Evolutionary conservation across 345 rosid species (phyloP), one percentile per base, ranked within the genome.

Genomic region (Hirschfeldia incana): DNA sequence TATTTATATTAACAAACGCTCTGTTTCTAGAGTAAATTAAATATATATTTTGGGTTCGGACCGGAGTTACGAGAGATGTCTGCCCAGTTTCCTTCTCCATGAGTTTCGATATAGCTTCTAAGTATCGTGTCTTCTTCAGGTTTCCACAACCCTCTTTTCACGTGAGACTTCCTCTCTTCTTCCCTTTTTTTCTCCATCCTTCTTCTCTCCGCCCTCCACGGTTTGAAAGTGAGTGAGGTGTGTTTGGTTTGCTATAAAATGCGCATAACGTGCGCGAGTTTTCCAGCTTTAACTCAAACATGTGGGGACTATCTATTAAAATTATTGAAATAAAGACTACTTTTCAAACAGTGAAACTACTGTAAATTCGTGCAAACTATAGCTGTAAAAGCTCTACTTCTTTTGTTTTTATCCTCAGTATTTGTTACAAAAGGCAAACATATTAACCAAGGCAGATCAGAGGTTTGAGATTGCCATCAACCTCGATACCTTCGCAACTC

Each of bases 61-160:
- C 97, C 97, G 64, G 89, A 89, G 85, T 70, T 85, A 72, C 78
- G 84, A 4, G 97, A 87, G 3, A 93, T 86, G 16, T 86, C 83
- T 26, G 93, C 87, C 96, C 98, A 93, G 67, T 89, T 89, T 80
- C 96, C 94, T 82, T 93, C 97, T 30, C 98, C 98, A 72, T 93
- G 88, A 73, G 91, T 83, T 78, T 89, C 91, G 0, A 91, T 84
- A 28, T 91, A 88, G 33, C 83, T 84, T 83, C 80, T 89, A 64
- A 93, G 81, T 37, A 89, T 84, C 84, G 85, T 44, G 84, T 93
- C 98, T 84, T 91, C 98, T 73, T 91, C 98, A 42, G 98, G 96
- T 74, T 86, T 93, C 98, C 96, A 93, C 76, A 93, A 74, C 1
- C 94, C 97, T 78, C 87, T 90, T 83, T 84, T 90, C 49, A 77